phyloP scores from a whole-genome alignment of 2,329 filamentous ascomycete species.

The Neofusicoccum cordaticola region DNA sequence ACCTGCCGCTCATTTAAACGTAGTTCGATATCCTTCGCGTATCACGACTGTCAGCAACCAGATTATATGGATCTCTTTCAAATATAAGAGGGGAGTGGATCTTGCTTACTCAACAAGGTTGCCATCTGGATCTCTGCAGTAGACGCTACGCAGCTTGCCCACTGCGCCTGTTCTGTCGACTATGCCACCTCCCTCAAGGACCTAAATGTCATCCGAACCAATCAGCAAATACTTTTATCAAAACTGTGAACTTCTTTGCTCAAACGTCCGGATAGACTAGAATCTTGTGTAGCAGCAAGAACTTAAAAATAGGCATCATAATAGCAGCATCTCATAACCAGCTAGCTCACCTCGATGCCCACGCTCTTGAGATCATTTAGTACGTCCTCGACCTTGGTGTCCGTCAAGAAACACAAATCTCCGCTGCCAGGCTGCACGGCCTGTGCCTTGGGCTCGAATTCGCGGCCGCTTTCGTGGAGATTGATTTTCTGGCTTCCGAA shows the following conservation, averaged over 20 bases:
- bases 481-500: conserved; percentile 22
- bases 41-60: not conserved
- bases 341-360: conserved; percentile 15
- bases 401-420: conserved; percentile 20
- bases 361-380: conserved; percentile 15
- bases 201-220: not conserved
- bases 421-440: conserved; percentile 18
- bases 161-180: conserved; percentile 14
- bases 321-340: no score
- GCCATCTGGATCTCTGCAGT: conserved; percentile 21
- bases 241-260: no score
- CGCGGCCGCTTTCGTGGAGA: conserved; percentile 19
- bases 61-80: not conserved
- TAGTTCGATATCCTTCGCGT: not conserved
- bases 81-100: no score
- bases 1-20: not conserved
- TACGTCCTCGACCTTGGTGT: conserved; percentile 14
- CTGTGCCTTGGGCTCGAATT: conserved; percentile 21
- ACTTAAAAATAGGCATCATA: no score
- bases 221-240: not conserved
- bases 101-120: conserved; percentile 21
- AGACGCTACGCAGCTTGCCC: conserved; percentile 19
- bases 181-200: not conserved
- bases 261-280: no score
- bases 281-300: no score